phyloP scores from a whole-genome alignment of 257 asterid species.

The Fraxinus anomala region DNA sequence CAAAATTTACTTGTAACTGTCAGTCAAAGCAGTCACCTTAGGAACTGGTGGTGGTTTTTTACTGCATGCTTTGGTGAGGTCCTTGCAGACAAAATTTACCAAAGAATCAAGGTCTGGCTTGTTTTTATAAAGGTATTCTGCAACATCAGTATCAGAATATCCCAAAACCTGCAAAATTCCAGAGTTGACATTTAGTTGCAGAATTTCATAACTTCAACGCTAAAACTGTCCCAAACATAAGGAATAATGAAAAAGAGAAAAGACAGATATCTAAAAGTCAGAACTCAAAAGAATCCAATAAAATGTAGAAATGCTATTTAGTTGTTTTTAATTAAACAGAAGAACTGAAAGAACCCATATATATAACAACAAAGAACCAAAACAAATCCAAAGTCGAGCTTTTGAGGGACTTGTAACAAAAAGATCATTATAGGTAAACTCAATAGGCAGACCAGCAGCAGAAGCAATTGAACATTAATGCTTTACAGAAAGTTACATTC shows the following conservation, averaged over 20 bases:
- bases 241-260: neutral
- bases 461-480: neutral
- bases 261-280: conserved; percentile 9
- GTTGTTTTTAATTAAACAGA: conserved; percentile 4
- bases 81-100: conserved; percentile 70
- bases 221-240: neutral
- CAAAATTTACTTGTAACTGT: conserved; percentile 4
- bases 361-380: neutral
- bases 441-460: neutral
- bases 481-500: neutral
- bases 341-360: neutral
- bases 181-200: conserved; percentile 5
- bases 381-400: neutral
- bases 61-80: conserved; percentile 81
- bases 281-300: neutral
- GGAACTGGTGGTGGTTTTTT: conserved; percentile 90
- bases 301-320: neutral
- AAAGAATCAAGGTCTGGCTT: conserved; percentile 67
- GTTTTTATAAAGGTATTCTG: conserved; percentile 71
- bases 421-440: neutral
- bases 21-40: conserved; percentile 53
- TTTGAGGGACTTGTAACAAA: neutral
- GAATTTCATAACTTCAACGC: neutral
- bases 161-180: conserved; percentile 77
- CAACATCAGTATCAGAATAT: conserved; percentile 90